Evolutionary conservation across 768 basidiomycete genomes (phyloP), one percentile per base, ranked within the genome.

Genomic region (Mycena haematopus): DNA sequence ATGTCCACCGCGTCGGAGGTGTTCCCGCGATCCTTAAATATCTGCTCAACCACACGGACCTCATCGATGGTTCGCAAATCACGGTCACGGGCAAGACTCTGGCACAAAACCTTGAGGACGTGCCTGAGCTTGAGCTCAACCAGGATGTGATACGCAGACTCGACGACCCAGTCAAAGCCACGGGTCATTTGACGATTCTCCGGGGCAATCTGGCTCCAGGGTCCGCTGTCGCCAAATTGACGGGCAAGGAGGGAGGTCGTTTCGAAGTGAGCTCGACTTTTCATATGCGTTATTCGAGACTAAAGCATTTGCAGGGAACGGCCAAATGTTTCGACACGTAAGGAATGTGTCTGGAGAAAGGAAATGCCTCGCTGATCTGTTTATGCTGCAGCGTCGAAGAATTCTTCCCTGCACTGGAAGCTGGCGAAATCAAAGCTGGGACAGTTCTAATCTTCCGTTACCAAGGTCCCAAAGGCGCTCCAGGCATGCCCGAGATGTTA

Each of bases 11-110:
- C 65, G 86, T 90, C 60, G 93, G 94, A 29, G 93, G 93, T 60
- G 85, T 94, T 56, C 94, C 93, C 0, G 91, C 91, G 1, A 82
- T 95, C 54, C 75, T 95, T 62, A 95, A 94, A 75, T 94, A 93
- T 73, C 82, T 95, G 44, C 77, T 93, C 51, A 89, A 90, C 67
- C 78, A 91, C 71, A 90, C 90, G 13, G 80, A 89, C 72, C 78
- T 95, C 62, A 89, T 95, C 65, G 90, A 94, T 72, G 92, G 92
- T 40, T 84, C 80, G 62, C 90, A 91, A 69, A 77, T 95, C 74
- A 98, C 95, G 36, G 91, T 96, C 44, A 97, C 95, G 14, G 95
- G 95, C 55, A 93, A 88, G 77, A 95, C 94, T 2, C 79, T 97
- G 42, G 90, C 91, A 15, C 87, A 95, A 75, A 96, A 97, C 75